These are phyloP conservation scores for Pneumocystis murina DNA, from an alignment of 1,139 yeast species.

Conservation along the genomic window DNA sequence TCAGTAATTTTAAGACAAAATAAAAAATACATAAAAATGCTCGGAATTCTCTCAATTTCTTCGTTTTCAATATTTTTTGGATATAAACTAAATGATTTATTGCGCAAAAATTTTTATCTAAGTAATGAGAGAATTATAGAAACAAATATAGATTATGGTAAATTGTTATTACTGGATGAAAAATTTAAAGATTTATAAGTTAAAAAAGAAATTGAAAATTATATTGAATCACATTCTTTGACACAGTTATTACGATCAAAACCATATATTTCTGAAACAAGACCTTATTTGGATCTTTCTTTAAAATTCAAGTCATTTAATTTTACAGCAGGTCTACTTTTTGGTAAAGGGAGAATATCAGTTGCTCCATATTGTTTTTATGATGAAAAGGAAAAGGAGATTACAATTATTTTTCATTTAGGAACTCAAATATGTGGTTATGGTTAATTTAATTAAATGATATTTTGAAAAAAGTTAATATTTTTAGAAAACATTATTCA, in stretches of 20 bases:
- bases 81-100: background rate
- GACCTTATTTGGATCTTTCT: constrained; percentile 16
- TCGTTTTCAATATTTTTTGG: background rate
- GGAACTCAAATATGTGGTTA: constrained; percentile 54
- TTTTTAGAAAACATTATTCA: constrained; percentile 56
- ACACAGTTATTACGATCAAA: constrained; percentile 11
- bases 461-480: background rate
- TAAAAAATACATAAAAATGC: background rate
- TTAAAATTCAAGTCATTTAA: constrained; percentile 18
- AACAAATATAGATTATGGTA: background rate
- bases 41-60: background rate
- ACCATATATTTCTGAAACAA: constrained; percentile 11
- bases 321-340: constrained; percentile 23
- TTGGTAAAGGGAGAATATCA: constrained; percentile 21
- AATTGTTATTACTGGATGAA: background rate
- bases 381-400: constrained; percentile 15
- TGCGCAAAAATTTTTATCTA: background rate
- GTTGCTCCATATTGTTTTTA: constrained; percentile 23
- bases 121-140: background rate
- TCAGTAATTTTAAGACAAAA: too few relatives aligned
- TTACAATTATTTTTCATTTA: constrained; percentile 26
- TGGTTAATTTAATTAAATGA: background rate
- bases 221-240: constrained; percentile 6
- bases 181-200: background rate
- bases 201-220: background rate